Conservation (phyloP, 2,329 filamentous ascomycete genomes). For the Thermothelomyces thermophilus region DNA sequence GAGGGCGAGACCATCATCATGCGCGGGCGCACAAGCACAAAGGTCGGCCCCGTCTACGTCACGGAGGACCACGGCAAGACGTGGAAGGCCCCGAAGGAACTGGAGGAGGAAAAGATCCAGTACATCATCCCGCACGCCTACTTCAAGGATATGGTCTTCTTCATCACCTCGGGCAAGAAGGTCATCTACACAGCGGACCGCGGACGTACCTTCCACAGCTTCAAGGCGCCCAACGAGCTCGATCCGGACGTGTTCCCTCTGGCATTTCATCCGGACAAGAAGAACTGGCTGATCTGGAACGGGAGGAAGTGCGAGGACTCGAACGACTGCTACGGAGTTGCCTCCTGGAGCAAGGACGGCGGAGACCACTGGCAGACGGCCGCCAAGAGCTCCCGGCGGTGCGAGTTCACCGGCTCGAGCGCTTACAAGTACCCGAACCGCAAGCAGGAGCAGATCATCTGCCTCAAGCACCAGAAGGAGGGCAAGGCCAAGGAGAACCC, state of each 20-base stretch:
- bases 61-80: slow-evolving; percentile 82
- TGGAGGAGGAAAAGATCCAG: slow-evolving; percentile 63
- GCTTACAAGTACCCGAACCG: slow-evolving; percentile 45
- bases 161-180: slow-evolving; percentile 61
- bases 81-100: slow-evolving; percentile 59
- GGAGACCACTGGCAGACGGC: slow-evolving; percentile 74
- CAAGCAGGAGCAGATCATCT: slow-evolving; percentile 50
- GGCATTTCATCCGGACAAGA: slow-evolving; percentile 75
- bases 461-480: slow-evolving; percentile 56
- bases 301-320: slow-evolving; percentile 62
- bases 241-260: slow-evolving; percentile 39
- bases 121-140: slow-evolving; percentile 71
- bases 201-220: slow-evolving; percentile 65
- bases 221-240: slow-evolving; percentile 59
- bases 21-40: slow-evolving; percentile 39
- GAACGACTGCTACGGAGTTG: slow-evolving; percentile 62
- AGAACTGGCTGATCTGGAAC: slow-evolving; percentile 89
- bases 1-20: slow-evolving; percentile 67
- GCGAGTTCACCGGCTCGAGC: slow-evolving; percentile 72
- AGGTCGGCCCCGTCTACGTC: slow-evolving; percentile 58
- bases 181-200: slow-evolving; percentile 79
- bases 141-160: slow-evolving; percentile 79
- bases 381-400: slow-evolving; percentile 67
- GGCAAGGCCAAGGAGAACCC: slow-evolving; percentile 55
- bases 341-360: slow-evolving; percentile 71